Evolutionary conservation across 345 rosid species (phyloP).

Genomic region (Brassica cretica): DNA sequence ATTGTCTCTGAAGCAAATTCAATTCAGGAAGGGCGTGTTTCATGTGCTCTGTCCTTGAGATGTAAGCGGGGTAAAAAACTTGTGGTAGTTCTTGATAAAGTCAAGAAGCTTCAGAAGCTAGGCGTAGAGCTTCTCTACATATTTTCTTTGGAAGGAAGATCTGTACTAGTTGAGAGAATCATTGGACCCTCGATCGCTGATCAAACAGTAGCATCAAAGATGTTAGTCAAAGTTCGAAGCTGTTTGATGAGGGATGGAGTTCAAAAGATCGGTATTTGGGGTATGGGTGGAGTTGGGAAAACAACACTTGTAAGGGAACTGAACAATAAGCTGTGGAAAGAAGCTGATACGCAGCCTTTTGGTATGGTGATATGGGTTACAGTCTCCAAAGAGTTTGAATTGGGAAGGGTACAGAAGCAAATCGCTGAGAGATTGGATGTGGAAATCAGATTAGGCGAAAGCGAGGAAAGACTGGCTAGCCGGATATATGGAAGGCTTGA

Average conservation of each 20-base stretch:
- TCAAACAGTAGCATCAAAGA: conserved; percentile 40
- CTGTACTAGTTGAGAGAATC: background rate
- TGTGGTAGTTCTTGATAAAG: conserved; percentile 25
- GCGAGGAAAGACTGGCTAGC: conserved; percentile 13
- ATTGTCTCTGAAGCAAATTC: conserved; percentile 17
- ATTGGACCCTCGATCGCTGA: conserved; percentile 39
- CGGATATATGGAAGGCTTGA: conserved; percentile 22
- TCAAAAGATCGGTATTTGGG: conserved; percentile 40
- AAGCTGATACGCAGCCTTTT: conserved; percentile 26
- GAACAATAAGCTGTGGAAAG: conserved; percentile 34
- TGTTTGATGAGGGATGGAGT: conserved; percentile 18
- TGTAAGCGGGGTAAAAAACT: conserved; percentile 26
- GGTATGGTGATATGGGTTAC: conserved; percentile 39
- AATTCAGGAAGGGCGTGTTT: conserved; percentile 11
- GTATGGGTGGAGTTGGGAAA: conserved; percentile 45
- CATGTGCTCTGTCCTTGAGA: conserved; percentile 25
- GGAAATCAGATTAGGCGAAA: conserved; percentile 17
- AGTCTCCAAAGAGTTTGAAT: conserved; percentile 35
- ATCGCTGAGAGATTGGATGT: conserved; percentile 34
- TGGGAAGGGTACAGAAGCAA: conserved; percentile 37
- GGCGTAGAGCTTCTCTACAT: conserved; percentile 29
- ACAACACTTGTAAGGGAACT: conserved; percentile 41
- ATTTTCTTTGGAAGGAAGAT: background rate
- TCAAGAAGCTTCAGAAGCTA: conserved; percentile 19
- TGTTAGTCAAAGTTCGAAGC: conserved; percentile 7